phyloP scores from a whole-genome alignment of 306 rosid genomes.

The Heteromeles arbutifolia region DNA sequence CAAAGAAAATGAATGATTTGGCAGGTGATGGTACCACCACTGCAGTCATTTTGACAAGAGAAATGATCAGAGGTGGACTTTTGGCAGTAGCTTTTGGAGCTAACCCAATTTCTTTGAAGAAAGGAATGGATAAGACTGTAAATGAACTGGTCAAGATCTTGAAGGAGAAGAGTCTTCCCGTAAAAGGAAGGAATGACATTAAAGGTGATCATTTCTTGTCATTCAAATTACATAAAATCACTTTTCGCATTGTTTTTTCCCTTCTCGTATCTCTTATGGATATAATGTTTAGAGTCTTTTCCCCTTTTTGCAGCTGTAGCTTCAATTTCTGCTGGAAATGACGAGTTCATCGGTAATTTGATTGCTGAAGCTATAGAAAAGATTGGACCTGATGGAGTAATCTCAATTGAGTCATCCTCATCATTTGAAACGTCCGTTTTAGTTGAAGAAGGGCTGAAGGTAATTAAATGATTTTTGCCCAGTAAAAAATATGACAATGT shows the following conservation, averaged over 20 bases:
- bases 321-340: constrained; percentile 88
- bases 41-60: constrained; percentile 84
- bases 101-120: constrained; percentile 81
- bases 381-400: constrained; percentile 89
- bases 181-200: constrained; percentile 77
- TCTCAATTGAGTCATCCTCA: constrained; percentile 74
- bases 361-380: constrained; percentile 81
- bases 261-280: background rate
- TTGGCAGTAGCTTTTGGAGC: constrained; percentile 85
- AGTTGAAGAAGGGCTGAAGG: constrained; percentile 97
- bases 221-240: constrained; percentile 16
- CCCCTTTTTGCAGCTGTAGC: constrained; percentile 68
- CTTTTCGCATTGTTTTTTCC: background rate
- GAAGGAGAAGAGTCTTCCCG: constrained; percentile 70
- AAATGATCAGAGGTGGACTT: constrained; percentile 71
- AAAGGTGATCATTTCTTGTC: constrained; percentile 47
- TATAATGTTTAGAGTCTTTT: constrained; percentile 1
- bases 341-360: constrained; percentile 70
- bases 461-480: constrained; percentile 16
- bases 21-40: constrained; percentile 98
- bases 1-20: constrained; percentile 78
- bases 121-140: constrained; percentile 85
- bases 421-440: constrained; percentile 73
- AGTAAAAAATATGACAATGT: background rate
- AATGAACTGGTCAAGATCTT: constrained; percentile 60